Base-by-base conservation (phyloP, 1,139 yeast genomes). In the Eremothecium sinecaudum region DNA sequence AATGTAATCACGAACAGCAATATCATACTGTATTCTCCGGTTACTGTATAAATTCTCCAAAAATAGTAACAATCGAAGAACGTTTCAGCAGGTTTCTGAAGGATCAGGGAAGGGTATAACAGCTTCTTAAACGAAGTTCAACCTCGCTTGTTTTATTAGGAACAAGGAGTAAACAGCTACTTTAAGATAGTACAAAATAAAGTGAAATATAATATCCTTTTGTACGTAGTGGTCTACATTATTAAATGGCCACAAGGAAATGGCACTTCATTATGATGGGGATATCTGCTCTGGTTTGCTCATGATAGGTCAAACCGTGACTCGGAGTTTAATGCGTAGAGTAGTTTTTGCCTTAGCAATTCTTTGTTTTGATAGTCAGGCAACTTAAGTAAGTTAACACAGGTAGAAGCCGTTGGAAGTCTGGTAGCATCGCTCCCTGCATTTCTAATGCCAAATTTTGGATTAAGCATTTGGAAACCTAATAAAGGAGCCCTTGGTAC, bases 351-450 rank as follows among this genome's bases (percentile, higher is more conserved):
- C 38, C 69, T 66, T 32, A 90, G 59, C 3, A 69, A 33, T 30
- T 64, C 59, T 51, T 77, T 81, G 48, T 79, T 64, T 42, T 63
- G 61, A 55, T 90, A 90, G 52, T 83, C 80, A 0, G 98, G 98
- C 27, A 92, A 58, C 50, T 81, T 86, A 41, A 90, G 63, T 39
- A 90, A 58, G 53, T 90, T 92, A 18, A 86, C 84, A 64, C 98
- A 90, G 0, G 99, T 90, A 0, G 94, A 75, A 0, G 97, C 82
- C 0, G 96, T 84, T 0, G 98, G 98, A 28, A 90, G 63, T 27
- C 94, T 63, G 5, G 67, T 67, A 2, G 53, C 48, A 19, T 66
- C 64, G 7, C 45, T 34, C 0, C 94, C 94, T 1, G 79, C 71
- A 47, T 76, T 75, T 32, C 84, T 60, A 31, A 90, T 80, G 2